phyloP scores from a whole-genome alignment of 1,139 yeast genomes.

The Debaryomyces fabryi region DNA sequence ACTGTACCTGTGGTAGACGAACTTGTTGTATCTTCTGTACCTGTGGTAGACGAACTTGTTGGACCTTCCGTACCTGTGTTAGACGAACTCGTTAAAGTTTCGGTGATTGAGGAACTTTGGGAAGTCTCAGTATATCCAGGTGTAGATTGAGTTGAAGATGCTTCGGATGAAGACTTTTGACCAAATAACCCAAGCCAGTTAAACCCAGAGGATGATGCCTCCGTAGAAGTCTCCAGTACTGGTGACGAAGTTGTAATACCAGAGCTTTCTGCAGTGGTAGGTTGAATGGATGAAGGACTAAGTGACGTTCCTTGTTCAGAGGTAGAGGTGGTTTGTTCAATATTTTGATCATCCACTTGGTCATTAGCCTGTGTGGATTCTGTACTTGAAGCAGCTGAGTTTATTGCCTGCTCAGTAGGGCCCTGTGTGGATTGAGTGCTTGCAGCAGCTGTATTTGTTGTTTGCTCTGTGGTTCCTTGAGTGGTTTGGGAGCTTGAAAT shows the following conservation, averaged over 20 bases:
- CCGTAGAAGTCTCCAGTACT: neutral
- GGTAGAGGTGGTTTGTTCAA: neutral
- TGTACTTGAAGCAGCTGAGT: neutral
- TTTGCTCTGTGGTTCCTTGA: constrained; percentile 5
- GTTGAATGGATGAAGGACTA: neutral
- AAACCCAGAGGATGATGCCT: neutral
- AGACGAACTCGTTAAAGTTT: neutral
- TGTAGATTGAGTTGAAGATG: neutral
- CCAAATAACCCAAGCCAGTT: neutral
- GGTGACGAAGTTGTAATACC: neutral
- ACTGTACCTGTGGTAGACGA: neutral
- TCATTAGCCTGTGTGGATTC: neutral
- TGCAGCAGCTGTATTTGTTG: constrained; percentile 5
- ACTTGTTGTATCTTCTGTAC: too few species aligned
- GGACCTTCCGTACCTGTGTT: too few species aligned
- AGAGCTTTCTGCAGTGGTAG: neutral
- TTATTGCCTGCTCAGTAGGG: neutral
- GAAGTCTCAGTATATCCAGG: neutral
- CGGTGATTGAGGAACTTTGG: neutral
- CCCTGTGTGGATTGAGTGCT: neutral
- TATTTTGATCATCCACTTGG: neutral
- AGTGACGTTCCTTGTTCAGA: neutral
- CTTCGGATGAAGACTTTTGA: constrained; percentile 6
- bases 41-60: too few species aligned
- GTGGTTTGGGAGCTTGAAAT: neutral